These are phyloP conservation scores for Fraxinus cuspidata DNA, from an alignment of 257 asterid species.

Conservation along the genomic window DNA sequence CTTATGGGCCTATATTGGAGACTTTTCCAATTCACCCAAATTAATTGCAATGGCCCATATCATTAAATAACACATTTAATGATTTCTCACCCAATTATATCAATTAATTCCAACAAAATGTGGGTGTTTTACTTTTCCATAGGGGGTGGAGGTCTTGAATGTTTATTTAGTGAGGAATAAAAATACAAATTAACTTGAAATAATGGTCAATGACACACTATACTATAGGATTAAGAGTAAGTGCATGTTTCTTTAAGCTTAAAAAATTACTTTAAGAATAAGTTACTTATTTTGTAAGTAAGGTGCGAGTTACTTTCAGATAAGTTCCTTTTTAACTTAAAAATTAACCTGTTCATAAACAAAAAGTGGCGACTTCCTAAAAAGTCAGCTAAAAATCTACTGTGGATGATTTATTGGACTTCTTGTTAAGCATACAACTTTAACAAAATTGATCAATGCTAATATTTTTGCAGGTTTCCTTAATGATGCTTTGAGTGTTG, in stretches of 20 bases:
- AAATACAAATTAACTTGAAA: neutral
- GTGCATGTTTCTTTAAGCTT: neutral
- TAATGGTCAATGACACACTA: neutral
- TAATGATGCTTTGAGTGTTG: conserved; percentile 32
- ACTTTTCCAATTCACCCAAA: no score
- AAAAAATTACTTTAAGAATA: no score
- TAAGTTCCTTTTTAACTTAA: no score
- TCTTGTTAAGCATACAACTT: no score
- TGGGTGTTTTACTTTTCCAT: no score
- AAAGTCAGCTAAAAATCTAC: neutral
- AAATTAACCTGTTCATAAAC: neutral
- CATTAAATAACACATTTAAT: no score
- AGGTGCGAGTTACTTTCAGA: neutral
- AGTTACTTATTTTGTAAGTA: no score
- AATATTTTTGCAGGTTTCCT: conserved; percentile 3
- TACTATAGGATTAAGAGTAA: neutral
- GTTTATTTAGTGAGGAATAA: neutral
- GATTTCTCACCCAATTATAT: no score
- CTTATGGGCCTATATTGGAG: no score
- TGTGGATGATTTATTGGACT: neutral
- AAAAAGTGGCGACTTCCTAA: neutral
- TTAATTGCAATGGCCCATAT: no score
- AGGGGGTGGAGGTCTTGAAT: neutral
- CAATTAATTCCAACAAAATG: no score
- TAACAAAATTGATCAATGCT: no score